Conservation (phyloP, 371 early-diverging fungal species). For the Mucor velutinosus region DNA sequence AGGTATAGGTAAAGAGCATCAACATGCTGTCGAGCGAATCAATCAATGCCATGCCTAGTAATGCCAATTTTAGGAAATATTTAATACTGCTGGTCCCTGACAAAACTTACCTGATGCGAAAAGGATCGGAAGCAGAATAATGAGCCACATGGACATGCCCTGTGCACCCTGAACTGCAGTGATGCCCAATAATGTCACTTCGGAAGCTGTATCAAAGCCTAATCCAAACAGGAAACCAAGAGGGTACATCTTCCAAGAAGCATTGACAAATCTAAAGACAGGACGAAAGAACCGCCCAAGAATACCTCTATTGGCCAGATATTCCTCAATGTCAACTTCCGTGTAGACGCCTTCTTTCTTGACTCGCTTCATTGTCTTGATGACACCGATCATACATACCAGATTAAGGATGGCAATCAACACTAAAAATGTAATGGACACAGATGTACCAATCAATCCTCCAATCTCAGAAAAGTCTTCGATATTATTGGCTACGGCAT, state of each 20-base stretch:
- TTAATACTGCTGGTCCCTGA: background rate
- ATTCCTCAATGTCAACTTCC: conserved; percentile 50
- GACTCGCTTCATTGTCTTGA: conserved; percentile 37
- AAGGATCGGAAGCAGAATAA: conserved; percentile 63
- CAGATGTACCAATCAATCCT: conserved; percentile 61
- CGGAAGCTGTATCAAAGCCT: conserved; percentile 75
- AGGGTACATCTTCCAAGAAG: conserved; percentile 71
- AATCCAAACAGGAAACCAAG: conserved; percentile 66
- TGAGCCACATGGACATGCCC: conserved; percentile 53
- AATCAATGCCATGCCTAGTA: conserved; percentile 59
- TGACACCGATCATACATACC: conserved; percentile 47
- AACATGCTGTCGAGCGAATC: conserved; percentile 70
- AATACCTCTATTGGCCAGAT: conserved; percentile 38
- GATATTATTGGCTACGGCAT: conserved; percentile 49
- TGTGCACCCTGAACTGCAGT: conserved; percentile 53
- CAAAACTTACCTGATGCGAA: conserved; percentile 59
- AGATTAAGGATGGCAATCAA: conserved; percentile 64
- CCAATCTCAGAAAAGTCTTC: conserved; percentile 53
- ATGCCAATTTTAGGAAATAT: background rate
- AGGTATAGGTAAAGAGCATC: conserved; percentile 65
- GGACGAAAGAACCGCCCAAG: conserved; percentile 61
- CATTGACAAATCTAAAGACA: conserved; percentile 57
- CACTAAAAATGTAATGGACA: conserved; percentile 59
- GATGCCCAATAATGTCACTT: conserved; percentile 61
- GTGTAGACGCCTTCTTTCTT: conserved; percentile 50